Base-by-base conservation (phyloP, 106 monocot species). In the Dendrobium nobile region DNA sequence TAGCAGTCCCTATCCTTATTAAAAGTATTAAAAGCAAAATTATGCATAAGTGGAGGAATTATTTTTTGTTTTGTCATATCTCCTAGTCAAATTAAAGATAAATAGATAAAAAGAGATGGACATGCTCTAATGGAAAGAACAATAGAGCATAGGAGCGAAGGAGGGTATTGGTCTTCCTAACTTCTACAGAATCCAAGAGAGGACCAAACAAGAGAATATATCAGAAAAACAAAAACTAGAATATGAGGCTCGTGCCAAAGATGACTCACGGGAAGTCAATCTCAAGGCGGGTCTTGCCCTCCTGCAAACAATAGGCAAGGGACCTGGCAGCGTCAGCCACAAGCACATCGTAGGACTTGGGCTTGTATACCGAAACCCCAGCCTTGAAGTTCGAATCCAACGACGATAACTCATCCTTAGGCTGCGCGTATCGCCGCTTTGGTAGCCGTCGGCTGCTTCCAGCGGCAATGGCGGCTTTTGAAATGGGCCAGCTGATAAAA, bases 251-350 rank as follows among this genome's bases (percentile, higher is more conserved):
- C 64, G 64, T 7, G 5, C 20, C 37, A 33, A 72, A 72, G 33
- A 73, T 19, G 16, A 67, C 94, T 88, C 77, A 98, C 97, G 97
- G 97, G 87, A 98, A 98, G 11, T 98, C 97, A 80, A 98, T 98
- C 83, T 98, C 97, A 72, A 98, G 97, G 11, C 94, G 89, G 64
- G 88, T 94, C 85, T 88, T 98, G 16, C 97, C 97, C 5, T 91
- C 92, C 16, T 98, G 90, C 18, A 98, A 87, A 31, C 94, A 92
- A 65, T 43, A 87, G 45, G 78, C 84, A 61, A 98, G 87, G 54
- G 94, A 98, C 68, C 79, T 80, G 13, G 92, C 86, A 15, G 97
- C 97, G 37, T 98, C 97, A 17, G 92, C 81, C 68, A 93, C 89
- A 70, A 98, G 89, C 43, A 89, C 97, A 18, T 98, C 97, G 45